Evolutionary conservation across 306 rosid species (phyloP).

Genomic region (Casuarina cunninghamiana): DNA sequence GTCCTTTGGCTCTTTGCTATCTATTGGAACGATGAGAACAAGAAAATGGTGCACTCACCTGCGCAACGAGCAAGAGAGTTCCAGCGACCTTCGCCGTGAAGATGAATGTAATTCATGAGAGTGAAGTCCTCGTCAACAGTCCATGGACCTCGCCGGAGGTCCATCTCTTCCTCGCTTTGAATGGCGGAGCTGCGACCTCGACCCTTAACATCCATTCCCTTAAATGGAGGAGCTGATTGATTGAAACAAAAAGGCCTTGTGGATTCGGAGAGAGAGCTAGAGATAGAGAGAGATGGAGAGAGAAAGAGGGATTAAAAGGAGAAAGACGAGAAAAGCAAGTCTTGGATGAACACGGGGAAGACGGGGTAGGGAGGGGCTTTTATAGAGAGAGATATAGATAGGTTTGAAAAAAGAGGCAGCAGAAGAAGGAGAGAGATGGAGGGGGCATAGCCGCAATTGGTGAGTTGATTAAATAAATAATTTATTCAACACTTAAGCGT

Average conservation of each 20-base stretch:
- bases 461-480: constrained; percentile 3
- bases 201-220: constrained; percentile 55
- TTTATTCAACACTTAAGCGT: constrained; percentile 32
- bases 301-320: constrained; percentile 1
- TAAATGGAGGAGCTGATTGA: constrained; percentile 24
- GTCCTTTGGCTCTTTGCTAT: not conserved
- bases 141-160: constrained; percentile 92
- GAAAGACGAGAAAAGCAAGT: constrained; percentile 24
- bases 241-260: constrained; percentile 24
- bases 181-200: constrained; percentile 16
- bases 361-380: constrained; percentile 36
- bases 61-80: constrained; percentile 88
- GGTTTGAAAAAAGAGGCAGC: constrained; percentile 23
- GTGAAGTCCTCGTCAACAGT: constrained; percentile 84
- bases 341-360: constrained; percentile 41
- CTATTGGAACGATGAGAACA: not conserved
- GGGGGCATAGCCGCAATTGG: constrained; percentile 40
- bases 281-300: not conserved
- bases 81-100: constrained; percentile 98
- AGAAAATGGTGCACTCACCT: constrained; percentile 23
- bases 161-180: constrained; percentile 45
- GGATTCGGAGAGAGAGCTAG: constrained; percentile 9
- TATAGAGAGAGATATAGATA: constrained; percentile 54
- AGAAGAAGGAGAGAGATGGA: constrained; percentile 13
- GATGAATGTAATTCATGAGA: constrained; percentile 85